Evolutionary conservation across 345 rosid species (phyloP), one percentile per base, ranked within the genome.

Genomic region (Linum tenue): DNA sequence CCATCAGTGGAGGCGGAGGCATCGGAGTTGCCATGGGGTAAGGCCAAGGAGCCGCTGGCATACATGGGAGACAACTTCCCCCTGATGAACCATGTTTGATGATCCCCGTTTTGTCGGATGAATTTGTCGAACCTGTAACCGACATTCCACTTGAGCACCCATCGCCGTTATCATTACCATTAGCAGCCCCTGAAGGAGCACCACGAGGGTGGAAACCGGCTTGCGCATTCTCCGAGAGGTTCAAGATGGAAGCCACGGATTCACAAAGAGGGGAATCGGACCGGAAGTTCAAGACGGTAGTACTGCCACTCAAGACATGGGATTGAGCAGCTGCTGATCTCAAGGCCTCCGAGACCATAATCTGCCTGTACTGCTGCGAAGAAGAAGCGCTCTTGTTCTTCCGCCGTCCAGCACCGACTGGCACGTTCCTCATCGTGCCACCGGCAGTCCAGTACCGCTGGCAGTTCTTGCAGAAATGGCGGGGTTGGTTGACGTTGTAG

Each of bases 401-500:
- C 12, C 77, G 70, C 56, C 77, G 38, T 4, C 77, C 77, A 12
- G 77, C 77, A 15, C 77, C 77, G 2, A 74, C 77, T 0, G 77
- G 73, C 9, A 74, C 73, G 70, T 74, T 74, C 68, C 77, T 69
- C 77, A 74, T 69, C 39, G 68, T 66, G 51, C 77, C 77, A 39
- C 77, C 77, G 1, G 73, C 70, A 10, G 77, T 74, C 77, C 77
- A 74, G 67, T 74, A 69, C 63, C 77, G 65, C 44, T 74, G 73
- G 51, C 77, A 74, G 15, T 69, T 63, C 48, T 74, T 74, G 56
- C 77, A 74, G 73, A 74, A 74, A 70, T 74, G 77, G 4, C 77
- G 73, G 2, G 77, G 77, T 67, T 74, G 77, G 12, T 63, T 74
- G 41, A 74, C 71, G 15, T 74, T 74, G 55, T 74, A 74, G 40